These are phyloP conservation scores for Calonectria honghensis DNA, from an alignment of 2,329 filamentous ascomycete genomes.

Conservation along the genomic window DNA sequence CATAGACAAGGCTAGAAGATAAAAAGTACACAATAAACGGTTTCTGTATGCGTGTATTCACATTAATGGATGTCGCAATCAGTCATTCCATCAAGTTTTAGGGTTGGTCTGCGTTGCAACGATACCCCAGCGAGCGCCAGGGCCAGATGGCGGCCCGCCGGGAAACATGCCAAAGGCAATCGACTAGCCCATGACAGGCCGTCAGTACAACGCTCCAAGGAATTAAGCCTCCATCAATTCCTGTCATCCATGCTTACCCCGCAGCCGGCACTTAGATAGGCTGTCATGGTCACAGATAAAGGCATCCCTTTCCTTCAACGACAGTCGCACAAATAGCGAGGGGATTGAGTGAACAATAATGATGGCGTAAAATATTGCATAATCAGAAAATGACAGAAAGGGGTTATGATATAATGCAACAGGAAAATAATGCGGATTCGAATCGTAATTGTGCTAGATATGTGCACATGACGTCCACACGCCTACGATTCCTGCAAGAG, in stretches of 20 bases:
- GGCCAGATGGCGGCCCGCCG: neutral
- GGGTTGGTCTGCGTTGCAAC: too few relatives aligned
- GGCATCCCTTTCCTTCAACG: neutral
- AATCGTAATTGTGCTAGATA: neutral
- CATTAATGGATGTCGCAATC: too few relatives aligned
- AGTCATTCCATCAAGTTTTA: too few relatives aligned
- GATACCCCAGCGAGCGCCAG: too few relatives aligned
- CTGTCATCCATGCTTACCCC: neutral
- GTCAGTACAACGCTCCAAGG: neutral
- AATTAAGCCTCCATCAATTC: neutral
- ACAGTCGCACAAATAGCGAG: too few relatives aligned
- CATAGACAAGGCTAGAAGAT: too few relatives aligned
- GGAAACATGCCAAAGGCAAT: neutral
- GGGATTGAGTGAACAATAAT: neutral
- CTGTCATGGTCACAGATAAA: too few relatives aligned
- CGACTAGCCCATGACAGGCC: neutral
- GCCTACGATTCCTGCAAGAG: too few relatives aligned
- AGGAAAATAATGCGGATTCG: neutral
- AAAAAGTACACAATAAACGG: too few relatives aligned
- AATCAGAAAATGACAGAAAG: too few relatives aligned
- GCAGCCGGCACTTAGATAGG: neutral
- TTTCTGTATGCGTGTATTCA: too few relatives aligned
- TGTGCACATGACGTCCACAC: neutral
- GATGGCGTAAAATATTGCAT: neutral
- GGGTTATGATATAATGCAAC: neutral